These are phyloP conservation scores for Debaryomyces sp. DNA, from an alignment of 1,139 yeast species.

Conservation along the genomic window DNA sequence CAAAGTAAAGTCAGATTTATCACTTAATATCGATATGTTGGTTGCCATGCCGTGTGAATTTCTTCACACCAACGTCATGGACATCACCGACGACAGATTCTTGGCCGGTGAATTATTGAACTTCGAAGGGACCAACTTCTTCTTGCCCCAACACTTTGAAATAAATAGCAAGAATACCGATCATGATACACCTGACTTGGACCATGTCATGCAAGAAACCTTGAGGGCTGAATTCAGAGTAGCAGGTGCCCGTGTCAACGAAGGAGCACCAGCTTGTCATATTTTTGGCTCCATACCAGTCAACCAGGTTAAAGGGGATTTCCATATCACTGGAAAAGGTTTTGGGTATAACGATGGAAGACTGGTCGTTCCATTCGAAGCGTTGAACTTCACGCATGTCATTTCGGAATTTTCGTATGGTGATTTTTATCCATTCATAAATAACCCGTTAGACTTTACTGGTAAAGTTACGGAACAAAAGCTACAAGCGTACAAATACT, in stretches of 20 bases:
- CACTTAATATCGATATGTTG: slow-evolving; percentile 76
- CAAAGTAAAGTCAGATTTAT: slow-evolving; percentile 59
- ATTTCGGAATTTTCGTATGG: slow-evolving; percentile 92
- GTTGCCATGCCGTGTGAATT: slow-evolving; percentile 84
- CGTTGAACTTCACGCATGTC: slow-evolving; percentile 78
- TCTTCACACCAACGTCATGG: slow-evolving; percentile 76
- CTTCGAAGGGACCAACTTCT: slow-evolving; percentile 62
- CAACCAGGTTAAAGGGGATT: slow-evolving; percentile 82
- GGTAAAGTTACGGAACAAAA: slow-evolving; percentile 54
- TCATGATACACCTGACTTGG: slow-evolving; percentile 65
- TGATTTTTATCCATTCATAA: slow-evolving; percentile 79
- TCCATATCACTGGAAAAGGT: slow-evolving; percentile 81
- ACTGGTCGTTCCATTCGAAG: slow-evolving; percentile 46
- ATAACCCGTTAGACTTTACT: slow-evolving; percentile 83
- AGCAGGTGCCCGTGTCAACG: slow-evolving; percentile 40
- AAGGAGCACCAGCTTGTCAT: slow-evolving; percentile 80
- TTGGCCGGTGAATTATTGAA: slow-evolving; percentile 76
- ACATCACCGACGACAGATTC: slow-evolving; percentile 74
- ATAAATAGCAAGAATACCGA: slow-evolving; percentile 48
- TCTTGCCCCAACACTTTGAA: slow-evolving; percentile 50
- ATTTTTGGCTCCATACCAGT: slow-evolving; percentile 87
- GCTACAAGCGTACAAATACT: slow-evolving; percentile 59
- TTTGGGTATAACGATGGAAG: slow-evolving; percentile 55
- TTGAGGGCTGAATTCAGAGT: slow-evolving; percentile 62
- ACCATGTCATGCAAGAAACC: slow-evolving; percentile 64